A percentile compares a stretch with the other conserved stretches of the same genome.
phyloP scores from a whole-genome alignment of 768 basidiomycete genomes.

The Pisolithus tinctorius region DNA sequence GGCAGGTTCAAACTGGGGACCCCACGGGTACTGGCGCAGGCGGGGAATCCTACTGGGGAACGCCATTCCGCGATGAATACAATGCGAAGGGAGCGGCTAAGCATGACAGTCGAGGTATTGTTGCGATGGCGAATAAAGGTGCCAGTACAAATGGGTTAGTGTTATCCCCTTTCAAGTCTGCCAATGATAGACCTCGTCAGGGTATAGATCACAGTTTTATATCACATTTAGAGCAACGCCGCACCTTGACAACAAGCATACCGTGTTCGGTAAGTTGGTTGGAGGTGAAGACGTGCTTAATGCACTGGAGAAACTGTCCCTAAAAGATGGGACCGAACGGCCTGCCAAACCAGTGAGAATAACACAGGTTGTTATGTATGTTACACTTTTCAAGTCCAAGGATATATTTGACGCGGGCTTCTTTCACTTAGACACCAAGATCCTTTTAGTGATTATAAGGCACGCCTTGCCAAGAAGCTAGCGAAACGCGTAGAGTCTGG shows the following conservation, averaged over 20 bases:
- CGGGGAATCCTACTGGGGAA: slow-evolving; percentile 91
- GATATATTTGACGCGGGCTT: slow-evolving; percentile 3
- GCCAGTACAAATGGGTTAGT: slow-evolving; percentile 78
- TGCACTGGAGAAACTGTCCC: slow-evolving; percentile 72
- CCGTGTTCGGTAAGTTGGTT: slow-evolving; percentile 95
- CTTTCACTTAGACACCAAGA: slow-evolving; percentile 66
- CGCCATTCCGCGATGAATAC: slow-evolving; percentile 92
- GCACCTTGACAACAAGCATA: slow-evolving; percentile 89
- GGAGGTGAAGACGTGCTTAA: slow-evolving; percentile 91
- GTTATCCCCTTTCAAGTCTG: not conserved
- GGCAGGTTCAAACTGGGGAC: slow-evolving; percentile 93
- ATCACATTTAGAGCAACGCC: slow-evolving; percentile 79
- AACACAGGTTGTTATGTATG: slow-evolving; percentile 80
- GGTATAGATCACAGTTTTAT: slow-evolving; percentile 81
- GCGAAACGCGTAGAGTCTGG: slow-evolving; percentile 38
- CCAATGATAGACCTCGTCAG: not conserved
- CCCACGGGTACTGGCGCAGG: slow-evolving; percentile 94
- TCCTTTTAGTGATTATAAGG: slow-evolving; percentile 91
- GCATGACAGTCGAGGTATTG: slow-evolving; percentile 74
- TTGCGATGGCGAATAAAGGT: slow-evolving; percentile 97
- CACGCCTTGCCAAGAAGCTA: slow-evolving; percentile 71
- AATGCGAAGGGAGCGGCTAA: slow-evolving; percentile 83
- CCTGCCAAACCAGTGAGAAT: slow-evolving; percentile 83
- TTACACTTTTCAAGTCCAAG: slow-evolving; percentile 23
- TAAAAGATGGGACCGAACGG: slow-evolving; percentile 81